Evolutionary conservation across 1,284 basidiomycete genomes (phyloP).

Genomic region (Tremellales sp.): DNA sequence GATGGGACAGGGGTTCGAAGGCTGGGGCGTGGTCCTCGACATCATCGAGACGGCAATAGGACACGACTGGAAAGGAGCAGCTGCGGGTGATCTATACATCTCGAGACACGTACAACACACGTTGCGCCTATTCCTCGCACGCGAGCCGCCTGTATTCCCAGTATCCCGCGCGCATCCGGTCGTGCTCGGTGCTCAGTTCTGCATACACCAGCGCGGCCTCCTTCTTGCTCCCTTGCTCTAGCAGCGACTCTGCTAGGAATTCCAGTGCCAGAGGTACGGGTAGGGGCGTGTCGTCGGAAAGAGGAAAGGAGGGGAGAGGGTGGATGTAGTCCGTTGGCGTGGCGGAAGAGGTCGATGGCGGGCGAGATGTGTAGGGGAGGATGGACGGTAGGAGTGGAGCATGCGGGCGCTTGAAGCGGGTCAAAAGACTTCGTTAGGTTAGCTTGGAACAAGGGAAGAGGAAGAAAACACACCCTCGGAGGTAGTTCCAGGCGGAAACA

Average conservation of each 20-base stretch:
- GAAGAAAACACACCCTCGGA: constrained; percentile 58
- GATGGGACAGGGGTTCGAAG: too few species aligned
- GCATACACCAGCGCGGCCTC: constrained; percentile 62
- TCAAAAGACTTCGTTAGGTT: constrained; percentile 55
- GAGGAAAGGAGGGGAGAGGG: constrained; percentile 19
- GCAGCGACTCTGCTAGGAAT: constrained; percentile 75
- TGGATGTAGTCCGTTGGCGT: neutral
- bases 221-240: constrained; percentile 55
- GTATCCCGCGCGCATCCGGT: constrained; percentile 60
- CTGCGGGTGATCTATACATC: too few species aligned
- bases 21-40: too few species aligned
- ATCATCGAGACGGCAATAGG: too few species aligned
- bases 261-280: constrained; percentile 76
- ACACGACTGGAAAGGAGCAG: too few species aligned
- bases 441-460: constrained; percentile 41
- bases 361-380: constrained; percentile 55
- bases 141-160: constrained; percentile 35
- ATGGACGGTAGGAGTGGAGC: constrained; percentile 60
- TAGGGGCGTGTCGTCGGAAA: constrained; percentile 61
- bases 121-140: constrained; percentile 19
- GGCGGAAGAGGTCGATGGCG: constrained; percentile 8
- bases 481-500: constrained; percentile 88
- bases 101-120: too few species aligned
- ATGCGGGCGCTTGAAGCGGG: constrained; percentile 53
- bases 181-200: constrained; percentile 64